Conservation (phyloP, 495 filamentous ascomycete genomes). For the Penicillium cosmopolitanum region DNA sequence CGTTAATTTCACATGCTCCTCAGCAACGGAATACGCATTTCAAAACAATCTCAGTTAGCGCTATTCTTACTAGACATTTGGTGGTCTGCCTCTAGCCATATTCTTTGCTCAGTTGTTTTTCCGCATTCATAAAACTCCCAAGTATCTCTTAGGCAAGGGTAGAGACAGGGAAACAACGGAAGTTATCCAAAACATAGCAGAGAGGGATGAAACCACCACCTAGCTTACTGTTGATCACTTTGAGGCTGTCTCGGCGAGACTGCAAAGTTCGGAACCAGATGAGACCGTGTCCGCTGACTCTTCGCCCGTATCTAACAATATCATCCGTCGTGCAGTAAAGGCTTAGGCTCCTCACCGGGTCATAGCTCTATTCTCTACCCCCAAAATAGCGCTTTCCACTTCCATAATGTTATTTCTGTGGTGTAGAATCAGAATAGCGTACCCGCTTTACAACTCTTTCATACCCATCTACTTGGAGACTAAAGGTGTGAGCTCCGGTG, state of each 20-base stretch:
- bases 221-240: slow-evolving; percentile 31
- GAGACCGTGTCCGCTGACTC: slow-evolving; percentile 10
- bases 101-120: too few species aligned
- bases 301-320: slow-evolving; percentile 16
- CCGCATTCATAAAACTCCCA: too few species aligned
- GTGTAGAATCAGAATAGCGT: slow-evolving; percentile 1
- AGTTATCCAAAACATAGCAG: slow-evolving; percentile 31
- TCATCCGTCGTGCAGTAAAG: neutral
- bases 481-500: neutral
- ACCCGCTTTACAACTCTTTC: slow-evolving; percentile 11
- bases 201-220: slow-evolving; percentile 25
- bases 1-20: slow-evolving; percentile 8
- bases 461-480: slow-evolving; percentile 20
- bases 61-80: too few species aligned
- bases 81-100: too few species aligned
- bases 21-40: slow-evolving; percentile 13
- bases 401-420: slow-evolving; percentile 1
- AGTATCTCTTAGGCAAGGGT: too few species aligned
- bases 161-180: too few species aligned
- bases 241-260: slow-evolving; percentile 15
- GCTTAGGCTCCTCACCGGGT: neutral
- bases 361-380: neutral
- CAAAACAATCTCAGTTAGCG: slow-evolving; percentile 36
- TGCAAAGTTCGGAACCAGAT: slow-evolving; percentile 8
- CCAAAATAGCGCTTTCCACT: neutral